Conservation (phyloP, 208 protist genomes). For the Leishmania arabica region DNA sequence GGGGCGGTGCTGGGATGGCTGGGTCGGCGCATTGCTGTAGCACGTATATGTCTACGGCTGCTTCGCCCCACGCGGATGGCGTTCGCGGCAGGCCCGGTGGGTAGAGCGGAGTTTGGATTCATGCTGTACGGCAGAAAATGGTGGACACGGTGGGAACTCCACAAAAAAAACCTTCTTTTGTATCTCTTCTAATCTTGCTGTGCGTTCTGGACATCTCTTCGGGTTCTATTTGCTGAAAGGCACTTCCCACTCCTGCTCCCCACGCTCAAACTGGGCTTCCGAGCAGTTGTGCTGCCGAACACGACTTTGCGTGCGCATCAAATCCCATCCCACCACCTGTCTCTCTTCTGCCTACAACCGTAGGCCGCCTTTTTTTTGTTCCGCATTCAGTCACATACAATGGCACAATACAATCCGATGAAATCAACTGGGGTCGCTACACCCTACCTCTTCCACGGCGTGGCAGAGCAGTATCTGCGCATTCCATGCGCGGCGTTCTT, state of each 20-base stretch:
- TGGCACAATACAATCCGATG: neutral
- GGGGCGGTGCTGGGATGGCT: neutral
- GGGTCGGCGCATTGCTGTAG: neutral
- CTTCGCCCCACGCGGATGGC: neutral
- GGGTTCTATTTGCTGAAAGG: neutral
- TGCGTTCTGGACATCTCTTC: neutral
- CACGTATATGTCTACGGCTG: neutral
- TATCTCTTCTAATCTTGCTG: neutral
- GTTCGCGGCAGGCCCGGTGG: neutral
- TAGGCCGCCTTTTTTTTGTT: neutral
- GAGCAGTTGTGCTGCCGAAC: neutral
- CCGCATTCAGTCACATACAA: neutral
- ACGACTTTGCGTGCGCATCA: neutral
- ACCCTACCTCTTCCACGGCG: slow-evolving; percentile 22
- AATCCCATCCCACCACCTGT: no score
- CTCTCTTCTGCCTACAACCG: neutral
- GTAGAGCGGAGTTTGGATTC: neutral
- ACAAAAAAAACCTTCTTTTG: neutral
- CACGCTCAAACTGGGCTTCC: neutral
- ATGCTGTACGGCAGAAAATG: neutral
- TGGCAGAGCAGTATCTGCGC: slow-evolving; percentile 23
- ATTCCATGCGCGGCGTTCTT: slow-evolving; percentile 18
- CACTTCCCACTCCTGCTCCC: neutral
- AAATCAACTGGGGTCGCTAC: neutral
- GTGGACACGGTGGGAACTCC: neutral